Percentiles rank a stretch among this genome's conserved stretches.
phyloP scores from a whole-genome alignment of 192 early-diverging fungal species.

The Podila horticola region DNA sequence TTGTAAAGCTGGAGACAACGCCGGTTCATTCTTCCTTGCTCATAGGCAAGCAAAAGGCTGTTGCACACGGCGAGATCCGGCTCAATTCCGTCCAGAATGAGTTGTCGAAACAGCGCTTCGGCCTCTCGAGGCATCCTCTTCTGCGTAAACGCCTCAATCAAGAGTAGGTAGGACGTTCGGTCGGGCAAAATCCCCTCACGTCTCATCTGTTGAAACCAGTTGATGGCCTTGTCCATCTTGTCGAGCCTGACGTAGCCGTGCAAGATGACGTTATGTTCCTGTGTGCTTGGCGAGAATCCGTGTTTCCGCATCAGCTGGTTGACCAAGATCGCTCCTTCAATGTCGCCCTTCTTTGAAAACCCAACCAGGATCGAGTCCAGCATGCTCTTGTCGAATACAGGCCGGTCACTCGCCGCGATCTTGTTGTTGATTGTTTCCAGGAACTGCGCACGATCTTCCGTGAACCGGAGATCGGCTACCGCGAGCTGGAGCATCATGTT shows the following conservation, averaged over 20 bases:
- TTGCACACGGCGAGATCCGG: constrained; percentile 36
- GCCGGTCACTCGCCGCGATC: constrained; percentile 7
- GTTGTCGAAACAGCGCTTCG: constrained; percentile 41
- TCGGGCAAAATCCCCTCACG: constrained; percentile 19
- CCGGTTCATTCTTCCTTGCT: constrained; percentile 37
- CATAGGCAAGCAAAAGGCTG: constrained; percentile 26
- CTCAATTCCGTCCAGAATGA: constrained; percentile 18
- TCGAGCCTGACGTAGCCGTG: constrained; percentile 19
- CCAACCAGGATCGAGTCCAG: constrained; percentile 29
- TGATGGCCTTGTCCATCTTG: constrained; percentile 29
- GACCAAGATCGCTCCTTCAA: constrained; percentile 24
- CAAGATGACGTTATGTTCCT: constrained; percentile 33
- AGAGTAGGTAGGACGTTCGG: constrained; percentile 14
- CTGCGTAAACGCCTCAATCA: constrained; percentile 29
- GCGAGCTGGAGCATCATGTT: constrained; percentile 47
- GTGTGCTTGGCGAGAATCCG: constrained; percentile 15
- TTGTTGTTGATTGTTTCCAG: constrained; percentile 16
- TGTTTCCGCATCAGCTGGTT: constrained; percentile 20
- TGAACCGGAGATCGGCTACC: constrained; percentile 16
- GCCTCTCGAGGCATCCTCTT: constrained; percentile 36
- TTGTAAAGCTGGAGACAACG: constrained; percentile 35
- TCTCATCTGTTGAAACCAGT: constrained; percentile 34
- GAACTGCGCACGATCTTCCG: constrained; percentile 20
- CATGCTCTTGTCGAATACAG: constrained; percentile 20
- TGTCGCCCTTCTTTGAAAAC: constrained; percentile 46